Evolutionary conservation across 2,329 filamentous ascomycete genomes (phyloP), one percentile per base, ranked within the genome.

Genomic region (Arthrobotrys sinensis): DNA sequence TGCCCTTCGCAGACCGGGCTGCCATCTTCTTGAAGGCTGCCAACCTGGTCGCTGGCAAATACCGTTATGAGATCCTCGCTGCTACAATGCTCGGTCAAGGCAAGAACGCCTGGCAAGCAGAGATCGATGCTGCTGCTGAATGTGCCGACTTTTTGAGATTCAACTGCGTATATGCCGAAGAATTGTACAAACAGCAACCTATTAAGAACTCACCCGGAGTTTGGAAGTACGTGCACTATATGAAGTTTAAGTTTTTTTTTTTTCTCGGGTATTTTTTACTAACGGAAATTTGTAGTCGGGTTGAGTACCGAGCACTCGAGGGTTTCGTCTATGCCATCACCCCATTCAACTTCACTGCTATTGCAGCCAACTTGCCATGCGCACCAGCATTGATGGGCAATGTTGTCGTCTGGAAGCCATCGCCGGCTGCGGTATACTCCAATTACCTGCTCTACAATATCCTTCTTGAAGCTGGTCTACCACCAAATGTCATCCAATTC

Each of bases 61-160:
- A 99, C 86, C 90, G 96, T 83, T 97, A 97, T 85, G 93, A 97
- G 71, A 90, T 99, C 82, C 97, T 98, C 92, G 95, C 96, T 6
- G 90, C 93, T 52, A 97, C 96, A 12, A 97, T 98, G 90, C 87
- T 97, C 36, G 96, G 95, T 79, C 95, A 99, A 86, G 95, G 96
- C 82, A 98, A 98, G 89, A 98, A 97, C 84, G 93, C 93, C 57
- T 98, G 94, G 94, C 95, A 99, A 86, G 95, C 96, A n/a, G 95
- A 99, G 88, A 98, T 98, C 80, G 95, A 98, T 85, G 89, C 94
- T 45, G 95, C 95, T 16, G 95, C 95, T 7, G 96, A 99, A 87
- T 86, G 97, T 82, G 91, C 90, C 81, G 95, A 99, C 84, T 98
- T 98, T 86, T 87, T 98, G 84, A 90, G 94, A 83, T 97, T 97